These are phyloP conservation scores for Telopea speciosissima DNA, from an alignment of 177 flowering plant species.

Conservation along the genomic window DNA sequence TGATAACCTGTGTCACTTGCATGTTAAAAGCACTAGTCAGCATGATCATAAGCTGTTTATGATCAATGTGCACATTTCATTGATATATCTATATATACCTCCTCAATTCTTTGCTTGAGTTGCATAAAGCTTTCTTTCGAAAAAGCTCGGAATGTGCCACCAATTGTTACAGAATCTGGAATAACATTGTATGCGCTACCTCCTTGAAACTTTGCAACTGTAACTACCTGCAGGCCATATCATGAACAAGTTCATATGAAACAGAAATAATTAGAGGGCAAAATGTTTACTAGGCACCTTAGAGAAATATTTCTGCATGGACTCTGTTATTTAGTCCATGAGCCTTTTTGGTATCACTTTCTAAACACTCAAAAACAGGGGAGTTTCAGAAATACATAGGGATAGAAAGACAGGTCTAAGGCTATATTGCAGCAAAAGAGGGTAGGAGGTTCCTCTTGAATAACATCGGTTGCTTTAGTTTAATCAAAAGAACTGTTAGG, in stretches of 20 bases:
- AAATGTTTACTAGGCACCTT: too few relatives aligned
- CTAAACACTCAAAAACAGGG: too few relatives aligned
- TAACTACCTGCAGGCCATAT: constrained; percentile 28
- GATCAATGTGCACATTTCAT: background rate
- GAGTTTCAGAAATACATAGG: too few relatives aligned
- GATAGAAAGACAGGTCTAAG: too few relatives aligned
- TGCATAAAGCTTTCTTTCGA: constrained; percentile 40
- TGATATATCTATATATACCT: constrained; percentile 40
- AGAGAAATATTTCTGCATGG: too few relatives aligned
- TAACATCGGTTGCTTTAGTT: too few relatives aligned
- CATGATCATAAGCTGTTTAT: background rate
- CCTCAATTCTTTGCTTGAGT: constrained; percentile 46
- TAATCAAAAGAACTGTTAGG: too few relatives aligned
- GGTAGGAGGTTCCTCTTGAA: too few relatives aligned
- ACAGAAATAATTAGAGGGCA: too few relatives aligned
- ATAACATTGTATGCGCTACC: constrained; percentile 70
- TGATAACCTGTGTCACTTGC: constrained; percentile 40
- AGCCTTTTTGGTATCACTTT: too few relatives aligned
- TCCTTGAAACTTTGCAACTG: constrained; percentile 53
- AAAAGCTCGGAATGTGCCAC: constrained; percentile 64
- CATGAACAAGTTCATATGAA: background rate
- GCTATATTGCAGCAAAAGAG: too few relatives aligned
- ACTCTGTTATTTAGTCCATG: too few relatives aligned
- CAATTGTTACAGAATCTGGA: constrained; percentile 68
- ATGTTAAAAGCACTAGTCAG: background rate